These are phyloP conservation scores for Monosiga brevicollis DNA, from an alignment of 78 protist species.

Conservation along the genomic window DNA sequence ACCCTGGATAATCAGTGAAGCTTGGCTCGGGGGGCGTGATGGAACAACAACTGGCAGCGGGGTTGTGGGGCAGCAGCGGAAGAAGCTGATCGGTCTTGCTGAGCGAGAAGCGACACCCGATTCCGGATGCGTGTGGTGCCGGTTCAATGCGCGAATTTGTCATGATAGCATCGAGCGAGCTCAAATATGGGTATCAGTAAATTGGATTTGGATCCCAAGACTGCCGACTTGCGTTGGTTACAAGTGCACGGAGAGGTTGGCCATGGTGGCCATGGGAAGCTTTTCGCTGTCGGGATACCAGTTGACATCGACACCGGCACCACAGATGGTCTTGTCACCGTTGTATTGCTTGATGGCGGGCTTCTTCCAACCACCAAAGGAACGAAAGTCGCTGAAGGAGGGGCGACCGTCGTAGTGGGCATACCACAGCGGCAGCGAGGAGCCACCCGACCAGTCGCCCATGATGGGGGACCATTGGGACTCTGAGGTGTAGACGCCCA, in stretches of 20 bases:
- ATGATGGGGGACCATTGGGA: conserved; percentile 35
- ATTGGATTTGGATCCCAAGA: too few relatives aligned
- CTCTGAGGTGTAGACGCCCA: conserved; percentile 43
- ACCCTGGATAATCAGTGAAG: too few relatives aligned
- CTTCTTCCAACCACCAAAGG: conserved; percentile 39
- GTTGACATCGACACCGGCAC: conserved; percentile 22
- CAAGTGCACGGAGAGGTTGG: background rate
- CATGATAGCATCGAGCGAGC: too few relatives aligned
- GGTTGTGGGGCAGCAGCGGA: too few relatives aligned
- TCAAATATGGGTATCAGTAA: too few relatives aligned
- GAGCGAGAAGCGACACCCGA: too few relatives aligned
- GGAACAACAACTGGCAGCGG: too few relatives aligned
- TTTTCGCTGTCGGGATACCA: conserved; percentile 3
- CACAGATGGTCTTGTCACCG: conserved; percentile 22
- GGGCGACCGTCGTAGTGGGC: conserved; percentile 26
- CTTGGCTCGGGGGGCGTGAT: too few relatives aligned
- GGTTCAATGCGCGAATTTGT: too few relatives aligned
- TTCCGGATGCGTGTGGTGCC: too few relatives aligned
- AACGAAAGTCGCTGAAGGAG: conserved; percentile 32
- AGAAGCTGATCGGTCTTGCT: too few relatives aligned
- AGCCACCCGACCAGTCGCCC: conserved; percentile 22
- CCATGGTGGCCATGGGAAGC: too few relatives aligned
- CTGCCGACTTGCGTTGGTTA: background rate
- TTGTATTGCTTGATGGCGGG: conserved; percentile 50
- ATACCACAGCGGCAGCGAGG: conserved; percentile 32